A percentile compares a stretch with the other conserved stretches of the same genome.
Evolutionary conservation across 2,329 filamentous ascomycete genomes (phyloP).

Genomic region (Diaporthe humulicola): DNA sequence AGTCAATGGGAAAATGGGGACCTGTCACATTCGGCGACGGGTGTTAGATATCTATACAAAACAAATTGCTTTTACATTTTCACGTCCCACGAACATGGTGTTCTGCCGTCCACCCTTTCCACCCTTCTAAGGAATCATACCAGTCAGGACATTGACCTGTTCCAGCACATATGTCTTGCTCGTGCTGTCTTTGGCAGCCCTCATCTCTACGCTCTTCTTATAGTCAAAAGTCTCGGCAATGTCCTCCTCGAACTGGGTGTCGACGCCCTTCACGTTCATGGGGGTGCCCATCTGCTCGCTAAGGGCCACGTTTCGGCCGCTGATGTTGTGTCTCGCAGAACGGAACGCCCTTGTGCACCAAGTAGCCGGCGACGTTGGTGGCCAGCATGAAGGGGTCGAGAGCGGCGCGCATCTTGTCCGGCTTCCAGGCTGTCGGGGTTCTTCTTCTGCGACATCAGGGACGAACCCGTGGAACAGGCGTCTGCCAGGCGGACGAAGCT

Average conservation of each 20-base stretch:
- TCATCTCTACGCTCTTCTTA: conserved; percentile 84
- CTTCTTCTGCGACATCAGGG: conserved; percentile 87
- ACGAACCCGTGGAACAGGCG: conserved; percentile 83
- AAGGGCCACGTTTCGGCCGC: conserved; percentile 76
- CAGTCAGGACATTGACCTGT: conserved; percentile 69
- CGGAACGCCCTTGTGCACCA: conserved; percentile 76
- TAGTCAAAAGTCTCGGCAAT: conserved; percentile 82
- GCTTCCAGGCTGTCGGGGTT: conserved; percentile 79
- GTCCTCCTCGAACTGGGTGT: conserved; percentile 78
- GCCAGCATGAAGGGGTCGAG: conserved; percentile 76
- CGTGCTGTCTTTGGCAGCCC: conserved; percentile 82
- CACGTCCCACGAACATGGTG: too few relatives aligned
- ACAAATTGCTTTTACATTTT: neutral
- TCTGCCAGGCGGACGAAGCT: conserved; percentile 82
- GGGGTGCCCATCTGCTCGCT: conserved; percentile 74
- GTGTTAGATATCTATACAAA: neutral
- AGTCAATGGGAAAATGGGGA: too few relatives aligned
- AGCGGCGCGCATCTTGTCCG: conserved; percentile 75
- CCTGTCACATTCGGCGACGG: too few relatives aligned
- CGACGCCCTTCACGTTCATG: conserved; percentile 80
- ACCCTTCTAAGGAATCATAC: conserved; percentile 48
- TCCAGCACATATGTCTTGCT: conserved; percentile 76
- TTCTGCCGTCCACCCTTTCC: neutral
- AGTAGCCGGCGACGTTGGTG: conserved; percentile 75
- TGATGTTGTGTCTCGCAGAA: conserved; percentile 88